Evolutionary conservation across 257 asterid genomes (phyloP), one percentile per base, ranked within the genome.

Genomic region (Scutellaria galericulata): DNA sequence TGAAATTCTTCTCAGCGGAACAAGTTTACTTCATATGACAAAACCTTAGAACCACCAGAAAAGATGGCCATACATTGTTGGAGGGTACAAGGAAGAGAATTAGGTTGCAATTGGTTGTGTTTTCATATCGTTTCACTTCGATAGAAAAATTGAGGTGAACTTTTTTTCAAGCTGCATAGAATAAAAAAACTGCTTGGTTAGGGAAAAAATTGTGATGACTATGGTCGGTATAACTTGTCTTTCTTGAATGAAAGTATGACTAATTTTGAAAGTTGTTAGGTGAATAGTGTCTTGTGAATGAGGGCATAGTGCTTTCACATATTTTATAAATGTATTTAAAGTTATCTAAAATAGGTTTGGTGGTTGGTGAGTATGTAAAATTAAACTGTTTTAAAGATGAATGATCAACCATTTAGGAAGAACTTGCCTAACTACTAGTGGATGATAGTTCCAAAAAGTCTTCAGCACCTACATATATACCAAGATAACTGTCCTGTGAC

Each of bases 371-470:
- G 9, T 8, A 35, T 7, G 12, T 7, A 44, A 44, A 7, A 7
- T 7, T 44, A 47, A 51, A 63, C 45, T 7, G 9, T 11, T 40
- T 20, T n/a, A 63, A 62, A 12, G 3, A 47, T 4, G 22, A 56
- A 56, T 14, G 60, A 54, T 55, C 40, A 15, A 64, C 45, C 63
- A 46, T 66, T 65, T 45, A 37, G 7, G 47, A 2, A 64, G 41
- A 31, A 13, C 69, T 66, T 52, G 58, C 52, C 8, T 56, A 52
- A 4, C n/a, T 61, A 63, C 55, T 5, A 62, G 56, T n/a, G 6
- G 60, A 70, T 54, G 58, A 64, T 22, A 56, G 22, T 40, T 60
- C 75, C 69, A 65, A 65, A 27, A 58, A 22, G 37, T 60, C 15
- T 58, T 45, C 46, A 45, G 20, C 72, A 72, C 52, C 67, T 51